These are phyloP conservation scores for Noccaea bulbosa DNA, from an alignment of 345 rosid species.

Conservation along the genomic window DNA sequence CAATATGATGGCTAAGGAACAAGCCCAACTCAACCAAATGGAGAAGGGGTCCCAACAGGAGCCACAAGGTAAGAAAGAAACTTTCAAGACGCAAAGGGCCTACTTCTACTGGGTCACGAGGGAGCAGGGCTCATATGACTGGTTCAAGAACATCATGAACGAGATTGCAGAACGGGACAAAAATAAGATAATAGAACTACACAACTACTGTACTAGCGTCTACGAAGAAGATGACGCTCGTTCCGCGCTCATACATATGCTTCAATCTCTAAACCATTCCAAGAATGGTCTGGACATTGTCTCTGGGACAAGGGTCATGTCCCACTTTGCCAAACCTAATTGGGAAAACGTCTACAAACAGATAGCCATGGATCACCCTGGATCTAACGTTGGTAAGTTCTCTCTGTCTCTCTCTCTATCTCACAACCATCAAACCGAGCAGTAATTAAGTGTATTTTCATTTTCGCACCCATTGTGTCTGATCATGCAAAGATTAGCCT, in stretches of 20 bases:
- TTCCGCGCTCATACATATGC: slow-evolving; percentile 74
- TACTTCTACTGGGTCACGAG: slow-evolving; percentile 82
- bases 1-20: slow-evolving; percentile 54
- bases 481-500: slow-evolving; percentile 10
- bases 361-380: slow-evolving; percentile 58
- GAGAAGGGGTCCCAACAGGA: slow-evolving; percentile 40
- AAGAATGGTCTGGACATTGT: slow-evolving; percentile 70
- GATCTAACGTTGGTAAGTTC: slow-evolving; percentile 63
- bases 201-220: slow-evolving; percentile 78
- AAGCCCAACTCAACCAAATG: slow-evolving; percentile 36
- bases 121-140: slow-evolving; percentile 78
- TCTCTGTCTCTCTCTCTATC: not conserved
- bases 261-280: slow-evolving; percentile 66
- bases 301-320: slow-evolving; percentile 69
- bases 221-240: slow-evolving; percentile 78
- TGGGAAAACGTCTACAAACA: slow-evolving; percentile 68
- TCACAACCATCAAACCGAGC: not conserved
- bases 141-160: slow-evolving; percentile 69
- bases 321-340: slow-evolving; percentile 73
- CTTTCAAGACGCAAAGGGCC: slow-evolving; percentile 62
- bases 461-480: not conserved
- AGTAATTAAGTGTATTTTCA: slow-evolving; percentile 6
- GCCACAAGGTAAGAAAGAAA: slow-evolving; percentile 41
- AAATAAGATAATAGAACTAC: slow-evolving; percentile 72
- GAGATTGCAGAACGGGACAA: slow-evolving; percentile 42